Base-by-base conservation (phyloP, 176 grass and related monocot genomes). In the Poa annua region DNA sequence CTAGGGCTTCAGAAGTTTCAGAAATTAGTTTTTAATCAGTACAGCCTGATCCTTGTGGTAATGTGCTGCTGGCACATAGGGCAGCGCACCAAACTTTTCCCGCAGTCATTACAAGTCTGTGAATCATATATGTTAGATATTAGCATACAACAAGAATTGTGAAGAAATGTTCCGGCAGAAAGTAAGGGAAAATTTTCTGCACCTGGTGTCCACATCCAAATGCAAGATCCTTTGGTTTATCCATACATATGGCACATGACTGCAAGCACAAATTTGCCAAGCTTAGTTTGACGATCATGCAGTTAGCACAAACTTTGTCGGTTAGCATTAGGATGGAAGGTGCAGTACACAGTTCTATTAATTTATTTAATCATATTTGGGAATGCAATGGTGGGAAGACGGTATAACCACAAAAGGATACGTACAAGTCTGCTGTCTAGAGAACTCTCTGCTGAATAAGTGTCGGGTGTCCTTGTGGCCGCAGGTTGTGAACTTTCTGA, bases 161-260 rank as follows among this genome's bases (percentile, higher is more conserved):
- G 50, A 25, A 72, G 29, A 50, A 71, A 68, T 63, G 24, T 47
- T 33, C 5, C 7, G 36, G 35, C 69, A 2, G 32, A 64, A 34
- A 86, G 33, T 70, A 62, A 25, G 42, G 41, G 55, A 8, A 71
- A 79, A 5, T 48, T 72, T 83, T 80, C 24, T 49, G 56, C 73
- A 98, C 96, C 93, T 96, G 96, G 83, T 98, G 96, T 59, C 96
- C 96, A 68, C 96, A 98, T 82, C 96, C 96, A 85, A 98, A 98
- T 39, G 96, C 96, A 15, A 92, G 86, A 81, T 98, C 96, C 83
- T 98, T 98, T 5, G 91, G 75, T 86, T 92, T 95, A 87, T 88
- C 91, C 83, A 98, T 86, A 82, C 96, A 98, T 81, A 98, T 96
- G 22, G 90, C 91, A 47, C 96, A 98, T 20, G 88, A 9, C 96